phyloP scores from a whole-genome alignment of 805 yeast species.

The Cephaloascus fragrans region DNA sequence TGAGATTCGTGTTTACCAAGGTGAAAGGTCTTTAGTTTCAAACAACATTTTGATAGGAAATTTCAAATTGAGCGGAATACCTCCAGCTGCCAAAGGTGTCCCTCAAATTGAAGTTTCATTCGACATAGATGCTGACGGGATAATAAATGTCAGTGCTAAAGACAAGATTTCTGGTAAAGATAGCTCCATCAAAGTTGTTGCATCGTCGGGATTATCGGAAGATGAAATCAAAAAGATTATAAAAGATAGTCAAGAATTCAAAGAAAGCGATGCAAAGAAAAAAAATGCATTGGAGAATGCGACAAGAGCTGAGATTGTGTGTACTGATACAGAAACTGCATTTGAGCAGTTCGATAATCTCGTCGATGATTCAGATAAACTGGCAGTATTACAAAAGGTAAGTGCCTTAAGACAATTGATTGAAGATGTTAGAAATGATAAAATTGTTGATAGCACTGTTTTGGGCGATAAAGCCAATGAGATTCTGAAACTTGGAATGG shows the following conservation, averaged over 20 bases:
- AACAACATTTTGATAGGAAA: slow-evolving; percentile 73
- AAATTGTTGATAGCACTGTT: slow-evolving; percentile 19
- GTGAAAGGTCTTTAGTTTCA: slow-evolving; percentile 70
- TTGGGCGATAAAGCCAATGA: slow-evolving; percentile 25
- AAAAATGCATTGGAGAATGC: slow-evolving; percentile 63
- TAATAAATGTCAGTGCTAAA: slow-evolving; percentile 70
- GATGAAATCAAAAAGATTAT: slow-evolving; percentile 56
- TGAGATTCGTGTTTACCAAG: slow-evolving; percentile 70
- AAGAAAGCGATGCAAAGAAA: slow-evolving; percentile 47
- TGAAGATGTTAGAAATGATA: slow-evolving; percentile 21
- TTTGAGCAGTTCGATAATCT: slow-evolving; percentile 54
- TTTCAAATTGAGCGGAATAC: slow-evolving; percentile 62
- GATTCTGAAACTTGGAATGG: slow-evolving; percentile 26
- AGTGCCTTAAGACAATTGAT: slow-evolving; percentile 16
- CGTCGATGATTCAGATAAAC: slow-evolving; percentile 41
- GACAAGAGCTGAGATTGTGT: slow-evolving; percentile 65
- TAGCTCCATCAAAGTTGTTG: slow-evolving; percentile 66
- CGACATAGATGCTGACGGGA: slow-evolving; percentile 77
- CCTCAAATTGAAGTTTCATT: slow-evolving; percentile 74
- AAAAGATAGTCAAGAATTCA: slow-evolving; percentile 55
- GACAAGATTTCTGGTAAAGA: slow-evolving; percentile 74
- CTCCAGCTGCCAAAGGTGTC: slow-evolving; percentile 68
- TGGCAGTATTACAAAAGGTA: slow-evolving; percentile 10
- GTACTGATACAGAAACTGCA: slow-evolving; percentile 85
- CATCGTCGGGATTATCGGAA: slow-evolving; percentile 60